Evolutionary conservation across 2,329 filamentous ascomycete genomes (phyloP), one percentile per base, ranked within the genome.

Genomic region (Blastomyces gilchristii): DNA sequence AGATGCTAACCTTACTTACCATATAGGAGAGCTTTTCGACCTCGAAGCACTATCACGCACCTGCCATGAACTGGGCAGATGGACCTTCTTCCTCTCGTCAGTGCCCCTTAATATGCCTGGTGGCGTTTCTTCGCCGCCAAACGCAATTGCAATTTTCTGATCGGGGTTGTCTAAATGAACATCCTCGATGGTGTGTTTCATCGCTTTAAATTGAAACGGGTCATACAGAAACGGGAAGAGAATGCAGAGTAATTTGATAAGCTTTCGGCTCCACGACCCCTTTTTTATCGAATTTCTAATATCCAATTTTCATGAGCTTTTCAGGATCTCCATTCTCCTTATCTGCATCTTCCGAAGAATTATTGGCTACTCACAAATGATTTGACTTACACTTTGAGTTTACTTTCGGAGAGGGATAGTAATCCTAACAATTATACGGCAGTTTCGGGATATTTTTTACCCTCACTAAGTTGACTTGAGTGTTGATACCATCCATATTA

Each of bases 31-130:
- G 66, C 71, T 80, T 16, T 79, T 79, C 64, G 76, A 81, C 66
- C 72, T 80, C 14, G 79, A 81, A 67, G 72, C 69, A 52, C 67
- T 80, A 60, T 72, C 76, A 16, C 67, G 70, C 41, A 69, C 67
- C 14, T 77, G 75, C 62, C 67, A 72, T 49, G 71, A 74, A 41
- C 69, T 73, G 22, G 70, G 74, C 14, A 70, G 79, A 16, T 82
- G 78, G 76, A 74, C 72, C 0, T 82, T 84, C 67, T 83, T 84
- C 66, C 69, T 84, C 3, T 73, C 79, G 0, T 81, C 77, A 5
- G 73, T 76, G 45, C 80, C 80, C 1, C 70, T 83, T 54, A 81
- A 82, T 61, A 78, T 80, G 71, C 77, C 78, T 0, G 79, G 79
- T 9, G 78, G 77, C 11, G 74, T 80, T 4, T 77, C 75, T 2